Percentiles rank a stretch among this genome's conserved stretches.
Conservation (phyloP, 2,329 filamentous ascomycete species). For the Blastomyces gilchristii region DNA sequence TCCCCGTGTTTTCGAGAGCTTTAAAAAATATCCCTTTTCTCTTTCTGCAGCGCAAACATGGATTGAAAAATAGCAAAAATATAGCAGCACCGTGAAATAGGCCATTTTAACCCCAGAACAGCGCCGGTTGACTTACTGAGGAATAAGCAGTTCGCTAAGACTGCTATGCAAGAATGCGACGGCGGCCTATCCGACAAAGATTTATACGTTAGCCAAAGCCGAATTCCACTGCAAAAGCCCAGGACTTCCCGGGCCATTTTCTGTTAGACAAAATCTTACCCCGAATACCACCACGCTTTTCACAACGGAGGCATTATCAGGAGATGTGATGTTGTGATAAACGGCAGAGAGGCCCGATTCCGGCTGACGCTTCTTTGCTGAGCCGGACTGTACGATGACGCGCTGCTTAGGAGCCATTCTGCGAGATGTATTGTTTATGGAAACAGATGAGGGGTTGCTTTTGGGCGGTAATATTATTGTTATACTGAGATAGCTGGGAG, state of each 20-base stretch:
- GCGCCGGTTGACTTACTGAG: constrained; percentile 39
- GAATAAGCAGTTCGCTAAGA: constrained; percentile 57
- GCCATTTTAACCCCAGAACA: too few relatives aligned
- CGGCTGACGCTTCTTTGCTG: constrained; percentile 26
- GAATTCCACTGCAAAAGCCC: neutral
- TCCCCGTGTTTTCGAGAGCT: neutral
- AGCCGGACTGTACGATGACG: constrained; percentile 41
- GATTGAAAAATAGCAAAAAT: neutral
- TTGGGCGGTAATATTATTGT: neutral
- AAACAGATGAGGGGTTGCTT: too few relatives aligned
- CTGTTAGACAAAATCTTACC: constrained; percentile 38
- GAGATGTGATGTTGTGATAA: constrained; percentile 53
- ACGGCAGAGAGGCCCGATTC: constrained; percentile 44
- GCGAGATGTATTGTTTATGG: neutral
- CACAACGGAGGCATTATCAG: constrained; percentile 60
- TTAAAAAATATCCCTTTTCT: neutral
- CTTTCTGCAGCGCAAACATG: neutral
- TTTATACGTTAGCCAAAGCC: constrained; percentile 8
- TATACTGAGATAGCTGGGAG: neutral
- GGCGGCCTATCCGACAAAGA: constrained; percentile 41
- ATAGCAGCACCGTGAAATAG: neutral
- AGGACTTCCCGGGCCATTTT: neutral
- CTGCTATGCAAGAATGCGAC: constrained; percentile 58
- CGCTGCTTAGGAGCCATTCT: constrained; percentile 57
- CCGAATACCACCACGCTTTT: constrained; percentile 58